Conservation (phyloP, 2,329 filamentous ascomycete species). For the Chrysosporium queenslandicum region DNA sequence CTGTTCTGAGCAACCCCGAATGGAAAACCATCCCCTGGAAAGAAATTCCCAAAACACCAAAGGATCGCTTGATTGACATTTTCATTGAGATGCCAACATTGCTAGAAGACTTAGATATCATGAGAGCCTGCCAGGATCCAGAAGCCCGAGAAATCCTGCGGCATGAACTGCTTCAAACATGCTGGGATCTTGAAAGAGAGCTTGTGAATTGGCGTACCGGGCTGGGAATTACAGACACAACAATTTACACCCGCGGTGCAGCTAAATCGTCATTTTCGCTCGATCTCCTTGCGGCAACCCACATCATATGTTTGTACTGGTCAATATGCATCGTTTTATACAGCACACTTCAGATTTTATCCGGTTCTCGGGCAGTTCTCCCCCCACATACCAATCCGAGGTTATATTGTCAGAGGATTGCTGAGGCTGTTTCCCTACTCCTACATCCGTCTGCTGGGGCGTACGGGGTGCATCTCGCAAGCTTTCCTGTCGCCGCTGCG, state of each 20-base stretch:
- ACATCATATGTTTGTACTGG: constrained; percentile 12
- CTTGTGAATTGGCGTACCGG: neutral
- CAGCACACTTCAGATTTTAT: constrained; percentile 8
- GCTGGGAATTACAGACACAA: neutral
- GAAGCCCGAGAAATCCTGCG: neutral
- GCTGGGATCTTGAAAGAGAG: neutral
- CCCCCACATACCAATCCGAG: constrained; percentile 6
- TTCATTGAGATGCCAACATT: constrained; percentile 26
- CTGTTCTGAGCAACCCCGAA: constrained; percentile 23
- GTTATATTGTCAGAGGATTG: constrained; percentile 6
- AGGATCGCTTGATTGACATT: constrained; percentile 29
- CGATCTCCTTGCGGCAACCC: constrained; percentile 7
- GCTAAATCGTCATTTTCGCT: constrained; percentile 3
- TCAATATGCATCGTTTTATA: constrained; percentile 8
- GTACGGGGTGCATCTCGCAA: constrained; percentile 10
- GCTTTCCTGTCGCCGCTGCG: constrained; percentile 8
- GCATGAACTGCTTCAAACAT: neutral
- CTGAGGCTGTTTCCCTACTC: constrained; percentile 3
- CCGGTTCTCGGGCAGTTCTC: neutral
- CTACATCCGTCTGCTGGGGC: constrained; percentile 7
- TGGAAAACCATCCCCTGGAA: constrained; percentile 33
- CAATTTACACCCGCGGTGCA: neutral
- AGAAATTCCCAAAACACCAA: constrained; percentile 24
- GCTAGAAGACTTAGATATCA: constrained; percentile 24
- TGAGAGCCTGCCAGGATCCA: constrained; percentile 4